A percentile compares a stretch with the other conserved stretches of the same genome.
Conservation (phyloP, 768 basidiomycete genomes). For the Mycena floridula region DNA sequence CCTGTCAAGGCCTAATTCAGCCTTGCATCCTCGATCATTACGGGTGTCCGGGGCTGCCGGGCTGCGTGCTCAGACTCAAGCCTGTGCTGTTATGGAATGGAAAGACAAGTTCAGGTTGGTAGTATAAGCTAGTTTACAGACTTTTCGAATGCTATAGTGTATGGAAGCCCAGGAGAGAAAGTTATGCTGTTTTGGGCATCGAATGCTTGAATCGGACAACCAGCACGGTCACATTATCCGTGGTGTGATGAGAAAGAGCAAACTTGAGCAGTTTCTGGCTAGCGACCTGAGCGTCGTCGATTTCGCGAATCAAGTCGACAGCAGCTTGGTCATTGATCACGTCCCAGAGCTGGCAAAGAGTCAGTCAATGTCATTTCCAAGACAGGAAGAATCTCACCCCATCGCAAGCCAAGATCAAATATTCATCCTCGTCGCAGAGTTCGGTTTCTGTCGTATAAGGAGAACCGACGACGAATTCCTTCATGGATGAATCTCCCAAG, state of each 20-base stretch:
- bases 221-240: conserved; percentile 91
- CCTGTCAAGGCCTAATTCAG: too few relatives aligned
- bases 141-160: too few relatives aligned
- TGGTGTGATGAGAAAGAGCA: conserved; percentile 83
- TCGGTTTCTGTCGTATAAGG: conserved; percentile 99
- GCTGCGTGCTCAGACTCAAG: too few relatives aligned
- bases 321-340: conserved; percentile 88
- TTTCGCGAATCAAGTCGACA: conserved; percentile 72
- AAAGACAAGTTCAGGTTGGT: too few relatives aligned
- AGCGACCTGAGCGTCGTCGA: conserved; percentile 78
- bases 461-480: conserved; percentile 96
- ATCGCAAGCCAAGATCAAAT: conserved; percentile 94
- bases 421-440: conserved; percentile 87
- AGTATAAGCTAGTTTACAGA: too few relatives aligned
- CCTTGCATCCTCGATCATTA: too few relatives aligned
- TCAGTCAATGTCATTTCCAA: conserved; percentile 7
- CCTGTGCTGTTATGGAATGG: too few relatives aligned
- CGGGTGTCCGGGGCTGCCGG: too few relatives aligned
- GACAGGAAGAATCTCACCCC: conserved; percentile 57
- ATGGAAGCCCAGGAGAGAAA: too few relatives aligned
- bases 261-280: conserved; percentile 71
- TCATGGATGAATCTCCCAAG: conserved; percentile 96
- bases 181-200: conserved; percentile 14
- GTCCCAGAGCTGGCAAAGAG: conserved; percentile 79
- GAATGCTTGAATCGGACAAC: conserved; percentile 74